These are phyloP conservation scores for Botryotinia globosa DNA, from an alignment of 2,329 filamentous ascomycete genomes.

Conservation along the genomic window DNA sequence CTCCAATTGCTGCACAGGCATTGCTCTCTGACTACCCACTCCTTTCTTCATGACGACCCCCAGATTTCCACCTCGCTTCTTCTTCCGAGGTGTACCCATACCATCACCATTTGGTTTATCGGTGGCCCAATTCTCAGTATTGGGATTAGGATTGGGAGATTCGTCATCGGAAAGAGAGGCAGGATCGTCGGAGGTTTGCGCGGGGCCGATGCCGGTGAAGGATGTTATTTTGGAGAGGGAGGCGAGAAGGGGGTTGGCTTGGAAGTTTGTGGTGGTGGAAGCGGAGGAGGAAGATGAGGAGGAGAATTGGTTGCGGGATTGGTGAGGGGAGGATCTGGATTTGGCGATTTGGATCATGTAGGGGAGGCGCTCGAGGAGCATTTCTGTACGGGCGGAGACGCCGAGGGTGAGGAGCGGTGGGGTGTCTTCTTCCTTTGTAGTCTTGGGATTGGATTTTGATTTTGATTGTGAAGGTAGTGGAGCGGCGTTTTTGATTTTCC, in stretches of 20 bases:
- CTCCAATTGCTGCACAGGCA: conserved; percentile 38
- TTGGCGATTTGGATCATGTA: conserved; percentile 70
- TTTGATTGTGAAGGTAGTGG: neutral
- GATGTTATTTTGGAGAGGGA: conserved; percentile 7
- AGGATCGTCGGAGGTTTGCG: conserved; percentile 40
- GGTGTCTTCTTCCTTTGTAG: conserved; percentile 28
- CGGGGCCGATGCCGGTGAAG: conserved; percentile 6
- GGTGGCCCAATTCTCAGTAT: conserved; percentile 55
- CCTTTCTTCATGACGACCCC: conserved; percentile 32
- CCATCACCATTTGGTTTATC: conserved; percentile 57
- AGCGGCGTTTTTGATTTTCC: conserved; percentile 30
- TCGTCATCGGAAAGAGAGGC: conserved; percentile 33
- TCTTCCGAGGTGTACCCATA: conserved; percentile 48
- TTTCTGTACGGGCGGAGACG: conserved; percentile 62
- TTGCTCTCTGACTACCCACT: conserved; percentile 21
- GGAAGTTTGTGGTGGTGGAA: neutral
- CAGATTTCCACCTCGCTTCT: conserved; percentile 21
- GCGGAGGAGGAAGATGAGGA: conserved; percentile 15
- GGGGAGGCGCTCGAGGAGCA: conserved; percentile 81
- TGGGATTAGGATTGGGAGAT: neutral
- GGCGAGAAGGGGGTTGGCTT: neutral
- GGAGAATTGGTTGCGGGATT: neutral
- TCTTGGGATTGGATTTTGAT: neutral
- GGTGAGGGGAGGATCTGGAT: conserved; percentile 29
- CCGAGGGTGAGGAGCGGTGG: conserved; percentile 56